Conservation (phyloP, 352 stramenopile species). For the Elongisporangium anandrum region DNA sequence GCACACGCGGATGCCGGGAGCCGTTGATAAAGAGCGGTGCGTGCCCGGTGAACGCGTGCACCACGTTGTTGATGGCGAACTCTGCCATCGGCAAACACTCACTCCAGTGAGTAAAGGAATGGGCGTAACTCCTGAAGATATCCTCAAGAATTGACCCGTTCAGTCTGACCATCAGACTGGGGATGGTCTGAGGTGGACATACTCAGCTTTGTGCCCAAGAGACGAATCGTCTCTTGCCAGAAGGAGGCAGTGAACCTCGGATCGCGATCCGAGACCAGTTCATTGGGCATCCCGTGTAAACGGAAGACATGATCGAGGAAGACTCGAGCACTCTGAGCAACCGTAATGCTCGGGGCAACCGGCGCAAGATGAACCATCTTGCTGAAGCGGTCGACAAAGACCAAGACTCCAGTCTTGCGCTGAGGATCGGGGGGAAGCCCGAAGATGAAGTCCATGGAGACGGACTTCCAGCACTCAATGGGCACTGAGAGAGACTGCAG, state of each 20-base stretch:
- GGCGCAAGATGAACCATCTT: slow-evolving; percentile 20
- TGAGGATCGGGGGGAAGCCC: slow-evolving; percentile 4
- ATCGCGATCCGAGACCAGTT: slow-evolving; percentile 12
- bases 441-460: slow-evolving; percentile 22
- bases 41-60: too few relatives aligned
- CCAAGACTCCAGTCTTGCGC: slow-evolving; percentile 6
- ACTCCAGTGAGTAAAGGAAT: slow-evolving; percentile 6
- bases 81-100: too few relatives aligned
- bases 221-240: slow-evolving; percentile 5
- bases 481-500: slow-evolving; percentile 6
- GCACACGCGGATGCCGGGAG: too few relatives aligned
- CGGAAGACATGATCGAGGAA: slow-evolving; percentile 12
- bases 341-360: slow-evolving; percentile 10
- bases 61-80: too few relatives aligned
- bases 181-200: slow-evolving; percentile 14
- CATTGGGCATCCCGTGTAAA: slow-evolving; percentile 9
- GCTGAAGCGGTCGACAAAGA: slow-evolving; percentile 19
- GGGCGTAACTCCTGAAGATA: slow-evolving; percentile 16
- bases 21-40: too few relatives aligned
- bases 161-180: slow-evolving; percentile 15
- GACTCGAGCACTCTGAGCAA: slow-evolving; percentile 2
- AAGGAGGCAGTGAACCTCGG: slow-evolving; percentile 11
- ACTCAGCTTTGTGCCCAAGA: background rate
- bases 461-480: slow-evolving; percentile 8
- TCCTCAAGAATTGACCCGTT: slow-evolving; percentile 17